Percentiles rank a stretch among this genome's conserved stretches.
These are phyloP conservation scores for Monosporozyma solicola DNA, from an alignment of 805 yeast genomes.

Conservation along the genomic window DNA sequence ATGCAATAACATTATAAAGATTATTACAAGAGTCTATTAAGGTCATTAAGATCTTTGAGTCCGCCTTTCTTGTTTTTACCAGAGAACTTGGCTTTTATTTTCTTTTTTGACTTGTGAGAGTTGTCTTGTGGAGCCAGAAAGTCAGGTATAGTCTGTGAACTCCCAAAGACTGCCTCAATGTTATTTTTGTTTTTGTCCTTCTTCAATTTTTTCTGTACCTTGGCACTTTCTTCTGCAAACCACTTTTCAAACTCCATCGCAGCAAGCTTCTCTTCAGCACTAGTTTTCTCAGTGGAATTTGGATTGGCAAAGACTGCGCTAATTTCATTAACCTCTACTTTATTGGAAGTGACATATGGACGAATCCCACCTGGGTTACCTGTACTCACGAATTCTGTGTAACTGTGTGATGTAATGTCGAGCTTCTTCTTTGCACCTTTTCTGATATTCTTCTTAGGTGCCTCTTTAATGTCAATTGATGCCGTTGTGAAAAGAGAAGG, in stretches of 20 bases:
- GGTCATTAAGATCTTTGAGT: neutral
- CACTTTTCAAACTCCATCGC: conserved; percentile 80
- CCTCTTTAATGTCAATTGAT: neutral
- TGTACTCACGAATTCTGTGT: conserved; percentile 17
- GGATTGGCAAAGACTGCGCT: conserved; percentile 5
- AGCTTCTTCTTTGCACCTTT: neutral
- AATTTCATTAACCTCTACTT: conserved; percentile 6
- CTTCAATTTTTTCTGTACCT: conserved; percentile 41
- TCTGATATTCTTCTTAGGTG: neutral
- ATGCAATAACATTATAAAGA: neutral
- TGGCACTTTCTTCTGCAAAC: conserved; percentile 77
- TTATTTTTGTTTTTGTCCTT: conserved; percentile 4
- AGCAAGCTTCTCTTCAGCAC: conserved; percentile 58
- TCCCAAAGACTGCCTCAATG: conserved; percentile 11
- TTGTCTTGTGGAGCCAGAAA: conserved; percentile 4
- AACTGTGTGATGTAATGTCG: neutral
- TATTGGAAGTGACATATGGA: conserved; percentile 11
- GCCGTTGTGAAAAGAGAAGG: conserved; percentile 17
- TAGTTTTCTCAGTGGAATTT: neutral
- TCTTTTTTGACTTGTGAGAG: conserved; percentile 8
- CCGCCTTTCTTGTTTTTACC: conserved; percentile 4
- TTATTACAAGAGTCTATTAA: neutral
- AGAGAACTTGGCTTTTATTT: conserved; percentile 14
- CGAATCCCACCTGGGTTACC: conserved; percentile 15
- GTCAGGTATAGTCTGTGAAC: conserved; percentile 15